phyloP scores from a whole-genome alignment of 1,284 basidiomycete genomes.

The Athelia sp. region DNA sequence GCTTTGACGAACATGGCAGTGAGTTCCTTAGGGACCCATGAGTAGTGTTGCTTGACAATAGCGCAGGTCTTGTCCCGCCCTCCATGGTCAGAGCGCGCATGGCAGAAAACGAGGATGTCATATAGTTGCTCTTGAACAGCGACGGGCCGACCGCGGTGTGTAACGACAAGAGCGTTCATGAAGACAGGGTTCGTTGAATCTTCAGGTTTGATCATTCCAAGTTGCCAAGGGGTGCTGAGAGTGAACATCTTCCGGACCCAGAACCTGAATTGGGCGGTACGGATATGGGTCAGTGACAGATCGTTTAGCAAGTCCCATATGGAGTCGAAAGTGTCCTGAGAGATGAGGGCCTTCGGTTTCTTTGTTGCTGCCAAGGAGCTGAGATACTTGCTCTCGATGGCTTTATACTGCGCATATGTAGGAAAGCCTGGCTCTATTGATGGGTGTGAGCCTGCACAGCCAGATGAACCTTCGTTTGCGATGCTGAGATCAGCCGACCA shows the following conservation, averaged over 20 bases:
- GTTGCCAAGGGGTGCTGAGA: conserved; percentile 33
- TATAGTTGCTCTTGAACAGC: conserved; percentile 74
- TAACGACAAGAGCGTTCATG: conserved; percentile 33
- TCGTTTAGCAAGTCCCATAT: conserved; percentile 61
- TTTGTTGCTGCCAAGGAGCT: conserved; percentile 50
- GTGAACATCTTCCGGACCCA: conserved; percentile 80
- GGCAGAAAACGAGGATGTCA: conserved; percentile 68
- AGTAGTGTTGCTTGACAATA: conserved; percentile 59
- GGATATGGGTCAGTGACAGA: conserved; percentile 33
- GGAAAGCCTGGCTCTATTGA: conserved; percentile 38
- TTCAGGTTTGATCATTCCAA: conserved; percentile 8
- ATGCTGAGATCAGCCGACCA: no score
- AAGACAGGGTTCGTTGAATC: background rate
- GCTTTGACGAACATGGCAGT: conserved; percentile 70
- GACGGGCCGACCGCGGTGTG: conserved; percentile 65
- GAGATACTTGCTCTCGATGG: conserved; percentile 51
- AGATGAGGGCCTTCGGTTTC: conserved; percentile 66
- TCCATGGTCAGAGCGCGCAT: conserved; percentile 60
- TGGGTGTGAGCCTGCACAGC: no score
- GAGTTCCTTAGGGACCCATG: conserved; percentile 79
- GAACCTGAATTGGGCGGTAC: conserved; percentile 67
- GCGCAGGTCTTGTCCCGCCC: conserved; percentile 72
- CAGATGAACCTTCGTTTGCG: no score
- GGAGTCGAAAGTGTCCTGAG: conserved; percentile 60
- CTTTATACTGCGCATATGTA: conserved; percentile 49